phyloP scores from a whole-genome alignment of 257 asterid genomes.

The Voacanga thouarsii region DNA sequence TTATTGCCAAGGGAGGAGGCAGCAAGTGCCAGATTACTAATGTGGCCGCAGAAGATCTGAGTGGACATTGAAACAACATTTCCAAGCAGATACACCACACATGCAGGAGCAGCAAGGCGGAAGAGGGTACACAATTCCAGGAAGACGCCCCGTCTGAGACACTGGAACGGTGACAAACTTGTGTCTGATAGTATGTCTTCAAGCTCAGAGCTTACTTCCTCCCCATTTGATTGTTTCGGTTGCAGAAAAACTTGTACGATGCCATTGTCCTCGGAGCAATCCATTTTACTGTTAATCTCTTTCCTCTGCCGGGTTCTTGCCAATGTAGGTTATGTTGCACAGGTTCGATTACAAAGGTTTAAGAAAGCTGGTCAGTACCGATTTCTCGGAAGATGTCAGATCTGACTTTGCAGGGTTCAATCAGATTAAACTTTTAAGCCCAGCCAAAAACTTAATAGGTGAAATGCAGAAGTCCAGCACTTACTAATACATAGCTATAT shows the following conservation, averaged over 20 bases:
- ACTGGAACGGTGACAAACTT: conserved; percentile 13
- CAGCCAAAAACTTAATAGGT: too few species aligned
- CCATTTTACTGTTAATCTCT: neutral
- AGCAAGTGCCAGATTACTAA: conserved; percentile 39
- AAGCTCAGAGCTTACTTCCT: conserved; percentile 29
- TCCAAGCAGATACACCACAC: conserved; percentile 36
- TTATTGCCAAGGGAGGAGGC: conserved; percentile 44
- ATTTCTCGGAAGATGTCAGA: too few species aligned
- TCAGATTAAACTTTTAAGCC: too few species aligned
- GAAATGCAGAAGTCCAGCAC: too few species aligned
- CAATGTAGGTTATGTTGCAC: too few species aligned
- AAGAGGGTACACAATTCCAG: conserved; percentile 28
- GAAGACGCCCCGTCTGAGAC: conserved; percentile 13
- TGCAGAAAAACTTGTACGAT: conserved; percentile 1
- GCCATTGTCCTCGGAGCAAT: neutral
- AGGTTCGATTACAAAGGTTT: neutral
- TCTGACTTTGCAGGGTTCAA: neutral
- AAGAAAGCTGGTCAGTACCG: neutral
- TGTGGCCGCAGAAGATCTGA: conserved; percentile 45
- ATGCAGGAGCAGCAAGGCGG: conserved; percentile 42
- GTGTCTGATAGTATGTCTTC: conserved; percentile 29
- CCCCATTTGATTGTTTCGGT: neutral
- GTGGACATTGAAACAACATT: conserved; percentile 42
- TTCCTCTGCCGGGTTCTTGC: neutral
- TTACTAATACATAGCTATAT: too few species aligned